Base-by-base conservation (phyloP, 139 green algal species). In the Coelastrella sp. region DNA sequence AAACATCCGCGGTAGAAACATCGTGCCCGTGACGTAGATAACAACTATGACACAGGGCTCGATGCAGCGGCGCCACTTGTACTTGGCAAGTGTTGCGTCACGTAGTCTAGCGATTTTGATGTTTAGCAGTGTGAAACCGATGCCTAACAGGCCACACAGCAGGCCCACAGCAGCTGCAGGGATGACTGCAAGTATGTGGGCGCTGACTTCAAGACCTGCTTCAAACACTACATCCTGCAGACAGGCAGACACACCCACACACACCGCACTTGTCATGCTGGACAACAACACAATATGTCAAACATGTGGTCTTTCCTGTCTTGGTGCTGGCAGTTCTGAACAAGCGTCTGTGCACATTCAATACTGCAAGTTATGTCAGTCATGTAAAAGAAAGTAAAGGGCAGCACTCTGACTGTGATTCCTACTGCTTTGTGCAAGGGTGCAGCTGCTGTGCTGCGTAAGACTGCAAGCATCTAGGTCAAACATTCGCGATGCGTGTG, bases 1-100 rank as follows among this genome's bases (percentile, higher is more conserved):
- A 92, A 98, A 98, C 76, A 97, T 93, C 20, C 97, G 92, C 2
- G 97, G 97, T 90, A 98, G 95, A 76, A 98, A 88, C 95, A 97
- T 98, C 89, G 88, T 90, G 74, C 96, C 85, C 2, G 96, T 98
- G 23, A 96, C 93, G 92, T 97, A 98, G 23, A 98, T n/a, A 64
- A 94, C 83, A 5, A 96, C 96, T 57, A 98, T 84, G 32, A 97
- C 16, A 87, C 91, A 94, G 16, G 96, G 96, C 94, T 98, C 97
- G 5, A 94, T 89, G 92, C 95, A 95, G 56, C 94, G 93, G 84
- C 93, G 92, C 89, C 91, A 94, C 16, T 84, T 91, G n/a, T 61
- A 79, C 14, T 83, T 32, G 19, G 76, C 22, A 5, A 87, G 56
- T 16, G 78, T 73, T 4, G 64, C 86, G 54, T 89, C 84, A 7